These are phyloP conservation scores for Myotisia sp. DNA, from an alignment of 2,329 filamentous ascomycete species.

Conservation along the genomic window DNA sequence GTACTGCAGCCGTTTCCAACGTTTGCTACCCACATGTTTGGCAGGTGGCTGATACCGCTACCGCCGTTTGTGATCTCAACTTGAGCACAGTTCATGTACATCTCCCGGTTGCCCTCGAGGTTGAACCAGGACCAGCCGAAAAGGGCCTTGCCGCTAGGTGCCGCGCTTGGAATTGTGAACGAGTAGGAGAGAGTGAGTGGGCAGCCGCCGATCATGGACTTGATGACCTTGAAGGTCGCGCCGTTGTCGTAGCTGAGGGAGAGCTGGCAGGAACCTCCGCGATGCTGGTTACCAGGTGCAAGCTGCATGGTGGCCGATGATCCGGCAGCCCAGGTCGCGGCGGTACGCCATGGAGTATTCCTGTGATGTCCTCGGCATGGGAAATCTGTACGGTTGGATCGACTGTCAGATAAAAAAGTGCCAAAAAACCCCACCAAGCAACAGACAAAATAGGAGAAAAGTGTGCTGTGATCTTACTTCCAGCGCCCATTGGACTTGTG, in stretches of 20 bases:
- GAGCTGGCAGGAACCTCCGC: conserved; percentile 63
- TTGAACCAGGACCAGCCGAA: conserved; percentile 72
- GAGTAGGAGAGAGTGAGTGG: conserved; percentile 40
- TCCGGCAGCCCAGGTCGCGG: conserved; percentile 50
- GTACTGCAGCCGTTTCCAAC: conserved; percentile 6
- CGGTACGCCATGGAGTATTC: conserved; percentile 37
- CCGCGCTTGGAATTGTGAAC: conserved; percentile 53
- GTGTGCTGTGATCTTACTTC: neutral
- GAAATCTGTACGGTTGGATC: conserved; percentile 27
- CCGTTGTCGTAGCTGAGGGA: conserved; percentile 61
- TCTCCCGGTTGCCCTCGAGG: conserved; percentile 30
- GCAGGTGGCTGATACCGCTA: too few relatives aligned
- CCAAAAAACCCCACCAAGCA: too few relatives aligned
- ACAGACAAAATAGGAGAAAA: too few relatives aligned
- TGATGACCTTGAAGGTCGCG: conserved; percentile 53
- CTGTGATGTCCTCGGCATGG: conserved; percentile 60
- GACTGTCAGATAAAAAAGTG: neutral
- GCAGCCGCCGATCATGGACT: conserved; percentile 47
- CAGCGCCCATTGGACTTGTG: neutral
- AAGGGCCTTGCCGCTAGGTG: conserved; percentile 46
- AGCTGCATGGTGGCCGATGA: conserved; percentile 49
- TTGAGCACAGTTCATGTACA: conserved; percentile 68
- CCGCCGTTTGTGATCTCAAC: conserved; percentile 47
- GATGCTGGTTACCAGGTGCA: conserved; percentile 47
- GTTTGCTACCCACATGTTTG: conserved; percentile 7